Evolutionary conservation across 78 protist species (phyloP).

Genomic region (Speleostelium caveatum): DNA sequence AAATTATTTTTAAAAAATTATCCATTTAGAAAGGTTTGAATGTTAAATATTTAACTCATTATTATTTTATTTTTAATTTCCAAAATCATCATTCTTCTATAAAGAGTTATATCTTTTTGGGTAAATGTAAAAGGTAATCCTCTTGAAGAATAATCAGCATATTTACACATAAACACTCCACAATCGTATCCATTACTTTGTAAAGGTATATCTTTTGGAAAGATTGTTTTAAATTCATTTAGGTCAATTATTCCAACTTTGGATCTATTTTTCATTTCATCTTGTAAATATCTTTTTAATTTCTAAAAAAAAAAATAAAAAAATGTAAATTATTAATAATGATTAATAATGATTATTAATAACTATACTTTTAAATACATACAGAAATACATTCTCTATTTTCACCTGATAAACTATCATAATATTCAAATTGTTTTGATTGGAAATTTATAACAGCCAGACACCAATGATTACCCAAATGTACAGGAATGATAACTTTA

Average conservation of each 20-base stretch:
- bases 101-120: slow-evolving; percentile 71
- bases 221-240: slow-evolving; percentile 25
- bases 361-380: not conserved
- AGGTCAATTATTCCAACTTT: slow-evolving; percentile 38
- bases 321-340: not conserved
- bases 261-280: slow-evolving; percentile 65
- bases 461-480: slow-evolving; percentile 92
- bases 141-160: slow-evolving; percentile 82
- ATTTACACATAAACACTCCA: slow-evolving; percentile 91
- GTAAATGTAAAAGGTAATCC: slow-evolving; percentile 35
- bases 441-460: slow-evolving; percentile 86
- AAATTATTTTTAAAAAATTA: too few species aligned
- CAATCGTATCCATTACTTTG: slow-evolving; percentile 91
- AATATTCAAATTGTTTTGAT: slow-evolving; percentile 85
- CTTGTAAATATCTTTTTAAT: slow-evolving; percentile 10
- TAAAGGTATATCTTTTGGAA: slow-evolving; percentile 67
- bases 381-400: slow-evolving; percentile 33
- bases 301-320: not conserved
- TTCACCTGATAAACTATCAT: slow-evolving; percentile 79
- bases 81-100: slow-evolving; percentile 46
- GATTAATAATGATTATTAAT: not conserved
- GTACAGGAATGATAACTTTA: slow-evolving; percentile 88
- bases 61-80: slow-evolving; percentile 43
- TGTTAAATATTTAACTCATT: not conserved
- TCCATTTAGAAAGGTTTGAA: not conserved